Percentiles rank a stretch among this genome's conserved stretches.
phyloP scores from a whole-genome alignment of 331 rosid species.

The Telfairia occidentalis region DNA sequence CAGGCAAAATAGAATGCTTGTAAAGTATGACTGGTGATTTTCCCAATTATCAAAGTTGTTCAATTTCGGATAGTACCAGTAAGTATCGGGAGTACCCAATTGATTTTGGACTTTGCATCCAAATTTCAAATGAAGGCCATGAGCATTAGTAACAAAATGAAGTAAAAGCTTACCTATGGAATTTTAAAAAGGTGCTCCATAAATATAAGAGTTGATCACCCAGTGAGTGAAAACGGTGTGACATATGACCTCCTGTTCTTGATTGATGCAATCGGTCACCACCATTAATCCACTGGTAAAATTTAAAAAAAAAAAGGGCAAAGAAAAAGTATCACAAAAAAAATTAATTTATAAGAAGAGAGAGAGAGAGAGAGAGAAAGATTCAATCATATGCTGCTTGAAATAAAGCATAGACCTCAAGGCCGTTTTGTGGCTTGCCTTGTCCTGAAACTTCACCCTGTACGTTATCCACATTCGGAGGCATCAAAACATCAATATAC shows the following conservation, averaged over 20 bases:
- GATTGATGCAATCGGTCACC: constrained; percentile 30
- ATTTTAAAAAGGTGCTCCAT: constrained; percentile 65
- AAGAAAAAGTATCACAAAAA: constrained; percentile 11
- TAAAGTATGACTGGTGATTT: not conserved
- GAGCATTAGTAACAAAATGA: not conserved
- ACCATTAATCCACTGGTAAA: constrained; percentile 38
- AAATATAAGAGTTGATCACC: constrained; percentile 68
- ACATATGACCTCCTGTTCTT: constrained; percentile 35
- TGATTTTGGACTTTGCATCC: not conserved
- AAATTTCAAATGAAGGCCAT: constrained; percentile 7
- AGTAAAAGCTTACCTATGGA: constrained; percentile 55
- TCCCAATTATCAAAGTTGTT: not conserved
- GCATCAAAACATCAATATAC: constrained; percentile 27
- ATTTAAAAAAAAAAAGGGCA: constrained; percentile 10
- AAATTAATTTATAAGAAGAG: not conserved
- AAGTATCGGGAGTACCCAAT: not conserved
- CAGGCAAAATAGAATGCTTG: no score
- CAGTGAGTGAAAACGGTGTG: constrained; percentile 32
- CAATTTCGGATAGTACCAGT: not conserved
- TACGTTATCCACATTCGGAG: constrained; percentile 23
- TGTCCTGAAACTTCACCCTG: constrained; percentile 44
- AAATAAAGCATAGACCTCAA: constrained; percentile 61
- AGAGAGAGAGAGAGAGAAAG: not conserved
- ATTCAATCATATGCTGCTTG: constrained; percentile 9
- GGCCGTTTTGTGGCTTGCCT: constrained; percentile 60